Evolutionary conservation across 2,329 filamentous ascomycete species (phyloP), one percentile per base, ranked within the genome.

Genomic region (Nothomitra cinnamomea): DNA sequence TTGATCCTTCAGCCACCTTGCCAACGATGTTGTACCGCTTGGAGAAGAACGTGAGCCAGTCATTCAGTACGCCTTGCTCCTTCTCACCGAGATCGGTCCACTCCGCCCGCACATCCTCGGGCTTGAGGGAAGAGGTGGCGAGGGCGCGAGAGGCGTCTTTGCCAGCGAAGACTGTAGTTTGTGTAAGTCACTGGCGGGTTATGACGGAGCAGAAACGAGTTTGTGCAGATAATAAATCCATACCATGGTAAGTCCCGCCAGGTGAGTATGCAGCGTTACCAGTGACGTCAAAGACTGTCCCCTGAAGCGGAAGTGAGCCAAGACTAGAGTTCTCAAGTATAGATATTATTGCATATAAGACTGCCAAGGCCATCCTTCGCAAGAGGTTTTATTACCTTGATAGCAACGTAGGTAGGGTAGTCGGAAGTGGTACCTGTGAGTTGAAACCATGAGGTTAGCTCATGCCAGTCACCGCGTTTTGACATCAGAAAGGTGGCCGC

Each of bases 41-140:
- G 60, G 84, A 87, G 69, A 98, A 98, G 70, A 94, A 98, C 1
- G 85, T 94, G 58, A 83, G 80, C 92, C 92, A 98, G 67, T 98
- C 92, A 53, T 90, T 77, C 57, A 98, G 71, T 2, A 85, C 82
- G 24, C 78, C 79, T 72, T 92, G 87, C 66, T 95, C 82, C 68
- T 92, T 88, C 21, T 94, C 88, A 13, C 75, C 73, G 52, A 98
- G 72, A 62, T 88, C 85, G 55, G 83, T 74, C 85, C 87, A 96
- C 51, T 95, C 83, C 1, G 92, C 72, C 32, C 72, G 72, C 58
- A 87, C 90, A 60, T 96, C 89, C 62, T 92, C 87, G 3, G 76
- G 68, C 66, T 95, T 94, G 51, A 89, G 80, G 6, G 88, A 95
- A 1, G 87, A 92, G 66, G 82, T 82, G 10, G 81, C 92, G 1